Evolutionary conservation across 257 asterid genomes (phyloP).

Genomic region (Plantago ovata): DNA sequence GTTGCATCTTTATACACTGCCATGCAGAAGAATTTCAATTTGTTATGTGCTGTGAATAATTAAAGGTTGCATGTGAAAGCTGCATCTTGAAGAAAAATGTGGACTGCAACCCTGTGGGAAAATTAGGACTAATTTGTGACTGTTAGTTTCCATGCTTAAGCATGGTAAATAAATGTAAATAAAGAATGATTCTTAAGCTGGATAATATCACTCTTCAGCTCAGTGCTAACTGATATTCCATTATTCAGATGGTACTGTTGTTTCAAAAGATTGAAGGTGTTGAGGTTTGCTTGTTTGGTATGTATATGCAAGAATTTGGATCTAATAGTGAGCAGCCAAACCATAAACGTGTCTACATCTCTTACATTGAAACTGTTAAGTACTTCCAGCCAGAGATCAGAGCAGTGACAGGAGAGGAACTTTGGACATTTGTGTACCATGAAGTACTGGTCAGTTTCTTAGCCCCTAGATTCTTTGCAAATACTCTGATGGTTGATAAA

Average conservation of each 20-base stretch:
- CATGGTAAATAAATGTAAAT: neutral
- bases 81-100: constrained; percentile 1
- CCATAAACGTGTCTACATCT: constrained; percentile 92
- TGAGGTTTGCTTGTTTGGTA: constrained; percentile 96
- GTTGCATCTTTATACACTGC: no score
- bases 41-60: neutral
- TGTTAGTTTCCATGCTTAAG: no score
- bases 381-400: constrained; percentile 94
- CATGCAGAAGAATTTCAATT: no score
- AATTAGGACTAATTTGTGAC: neutral
- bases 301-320: constrained; percentile 99
- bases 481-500: no score
- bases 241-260: constrained; percentile 75
- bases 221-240: constrained; percentile 13
- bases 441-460: constrained; percentile 77
- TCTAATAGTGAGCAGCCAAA: constrained; percentile 92
- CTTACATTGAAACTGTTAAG: constrained; percentile 95
- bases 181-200: constrained; percentile 7
- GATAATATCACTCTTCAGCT: neutral
- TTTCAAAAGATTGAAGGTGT: constrained; percentile 98
- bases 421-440: constrained; percentile 93
- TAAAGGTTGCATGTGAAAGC: neutral
- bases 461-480: neutral
- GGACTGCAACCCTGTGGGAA: no score
- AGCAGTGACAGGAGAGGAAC: constrained; percentile 95